Conservation (phyloP, 805 yeast species). For the Wickerhamomyces ciferrii region DNA sequence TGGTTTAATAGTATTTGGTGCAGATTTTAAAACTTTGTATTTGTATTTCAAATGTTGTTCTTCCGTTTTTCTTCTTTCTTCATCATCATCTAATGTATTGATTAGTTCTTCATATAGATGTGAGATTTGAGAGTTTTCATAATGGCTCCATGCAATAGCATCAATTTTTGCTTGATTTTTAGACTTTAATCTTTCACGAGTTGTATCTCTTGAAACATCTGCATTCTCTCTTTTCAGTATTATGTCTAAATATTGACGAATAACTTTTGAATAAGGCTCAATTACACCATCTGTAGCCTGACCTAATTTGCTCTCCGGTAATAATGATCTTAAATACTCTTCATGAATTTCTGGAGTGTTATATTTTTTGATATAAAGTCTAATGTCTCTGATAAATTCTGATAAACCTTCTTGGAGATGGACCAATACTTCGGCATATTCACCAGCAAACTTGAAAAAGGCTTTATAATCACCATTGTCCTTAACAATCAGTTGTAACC, state of each 20-base stretch:
- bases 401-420: constrained; percentile 39
- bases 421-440: constrained; percentile 35
- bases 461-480: constrained; percentile 29
- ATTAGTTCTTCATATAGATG: constrained; percentile 49
- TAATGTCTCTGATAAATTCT: constrained; percentile 44
- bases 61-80: constrained; percentile 51
- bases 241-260: constrained; percentile 37
- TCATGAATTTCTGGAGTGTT: constrained; percentile 31
- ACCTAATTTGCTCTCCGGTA: constrained; percentile 54
- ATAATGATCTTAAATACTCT: constrained; percentile 40
- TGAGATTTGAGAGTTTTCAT: constrained; percentile 46
- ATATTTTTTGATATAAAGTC: constrained; percentile 36
- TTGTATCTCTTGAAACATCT: constrained; percentile 32
- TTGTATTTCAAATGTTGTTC: constrained; percentile 53
- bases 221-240: constrained; percentile 34
- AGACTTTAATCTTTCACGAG: constrained; percentile 42
- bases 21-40: constrained; percentile 44
- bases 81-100: constrained; percentile 58
- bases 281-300: constrained; percentile 44
- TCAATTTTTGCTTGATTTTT: constrained; percentile 24
- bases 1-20: constrained; percentile 41
- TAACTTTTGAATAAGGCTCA: constrained; percentile 40
- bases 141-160: constrained; percentile 39
- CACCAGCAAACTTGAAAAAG: constrained; percentile 44
- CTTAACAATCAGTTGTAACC: constrained; percentile 47